Conservation (phyloP, 1,284 basidiomycete genomes). For the Heterobasidion irregulare region DNA sequence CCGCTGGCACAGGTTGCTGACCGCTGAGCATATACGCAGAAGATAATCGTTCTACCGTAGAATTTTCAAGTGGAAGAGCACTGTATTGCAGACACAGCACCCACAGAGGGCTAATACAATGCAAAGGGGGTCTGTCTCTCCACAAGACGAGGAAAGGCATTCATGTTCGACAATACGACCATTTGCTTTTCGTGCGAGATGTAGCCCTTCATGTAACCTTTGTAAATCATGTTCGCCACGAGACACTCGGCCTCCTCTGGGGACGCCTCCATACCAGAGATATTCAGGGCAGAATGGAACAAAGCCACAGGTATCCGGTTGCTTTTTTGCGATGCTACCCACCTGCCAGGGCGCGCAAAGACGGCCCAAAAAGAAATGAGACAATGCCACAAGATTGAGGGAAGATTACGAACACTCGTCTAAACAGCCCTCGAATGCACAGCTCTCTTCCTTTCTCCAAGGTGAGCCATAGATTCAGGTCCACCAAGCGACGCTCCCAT, state of each 20-base stretch:
- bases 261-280: slow-evolving; percentile 55
- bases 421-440: slow-evolving; percentile 80
- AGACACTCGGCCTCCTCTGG: slow-evolving; percentile 89
- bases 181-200: slow-evolving; percentile 93
- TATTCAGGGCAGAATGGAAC: slow-evolving; percentile 64
- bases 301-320: slow-evolving; percentile 72
- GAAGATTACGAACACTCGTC: slow-evolving; percentile 57
- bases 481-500: slow-evolving; percentile 64
- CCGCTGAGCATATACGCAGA: too few relatives aligned
- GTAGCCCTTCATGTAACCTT: slow-evolving; percentile 89
- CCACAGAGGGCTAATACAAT: slow-evolving; percentile 11
- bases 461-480: slow-evolving; percentile 78
- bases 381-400: not conserved
- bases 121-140: slow-evolving; percentile 53
- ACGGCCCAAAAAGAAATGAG: not conserved
- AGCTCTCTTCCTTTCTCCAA: slow-evolving; percentile 86
- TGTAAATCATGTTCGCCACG: slow-evolving; percentile 90
- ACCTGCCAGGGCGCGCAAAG: slow-evolving; percentile 36
- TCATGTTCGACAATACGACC: slow-evolving; percentile 79
- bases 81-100: not conserved
- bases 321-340: slow-evolving; percentile 66
- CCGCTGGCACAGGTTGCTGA: too few relatives aligned
- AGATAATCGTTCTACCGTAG: too few relatives aligned
- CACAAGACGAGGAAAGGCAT: slow-evolving; percentile 72
- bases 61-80: too few relatives aligned